These are phyloP conservation scores for Deinandra increscens DNA, from an alignment of 129 eudicot species.

Conservation along the genomic window DNA sequence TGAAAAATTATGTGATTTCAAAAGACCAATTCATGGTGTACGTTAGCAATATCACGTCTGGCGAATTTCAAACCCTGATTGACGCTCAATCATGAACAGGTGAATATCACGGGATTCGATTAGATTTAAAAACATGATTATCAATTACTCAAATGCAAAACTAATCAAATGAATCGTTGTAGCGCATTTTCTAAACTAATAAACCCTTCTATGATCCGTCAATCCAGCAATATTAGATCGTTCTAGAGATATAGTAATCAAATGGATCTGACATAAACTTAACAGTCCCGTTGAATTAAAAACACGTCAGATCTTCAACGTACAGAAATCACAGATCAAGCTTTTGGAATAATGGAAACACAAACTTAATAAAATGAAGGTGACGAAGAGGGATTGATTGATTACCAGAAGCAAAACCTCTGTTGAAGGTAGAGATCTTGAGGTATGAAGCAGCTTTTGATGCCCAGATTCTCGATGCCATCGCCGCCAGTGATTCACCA, in stretches of 20 bases:
- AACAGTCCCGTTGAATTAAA: not conserved
- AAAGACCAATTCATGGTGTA: not conserved
- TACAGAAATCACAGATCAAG: not conserved
- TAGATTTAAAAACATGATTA: not conserved
- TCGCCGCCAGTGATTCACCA: conserved; percentile 35
- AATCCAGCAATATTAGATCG: conserved; percentile 9
- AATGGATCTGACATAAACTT: conserved; percentile 3
- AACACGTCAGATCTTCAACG: conserved; percentile 31
- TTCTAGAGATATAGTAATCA: too few species aligned
- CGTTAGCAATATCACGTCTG: not conserved
- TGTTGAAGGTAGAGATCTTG: conserved; percentile 53
- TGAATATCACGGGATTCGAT: not conserved
- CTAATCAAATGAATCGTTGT: not conserved
- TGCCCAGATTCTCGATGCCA: conserved; percentile 53
- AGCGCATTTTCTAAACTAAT: not conserved
- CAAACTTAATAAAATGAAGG: conserved; percentile 9
- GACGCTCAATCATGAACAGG: not conserved
- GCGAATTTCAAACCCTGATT: not conserved
- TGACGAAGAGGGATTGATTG: conserved; percentile 6
- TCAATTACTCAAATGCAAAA: not conserved
- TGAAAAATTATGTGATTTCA: not conserved
- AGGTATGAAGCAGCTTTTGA: conserved; percentile 52
- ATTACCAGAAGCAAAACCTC: conserved; percentile 75
- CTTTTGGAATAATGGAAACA: conserved; percentile 5
- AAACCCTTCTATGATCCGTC: conserved; percentile 12